Conservation (phyloP, 2,329 filamentous ascomycete species). For the Trichoderma hamatum region DNA sequence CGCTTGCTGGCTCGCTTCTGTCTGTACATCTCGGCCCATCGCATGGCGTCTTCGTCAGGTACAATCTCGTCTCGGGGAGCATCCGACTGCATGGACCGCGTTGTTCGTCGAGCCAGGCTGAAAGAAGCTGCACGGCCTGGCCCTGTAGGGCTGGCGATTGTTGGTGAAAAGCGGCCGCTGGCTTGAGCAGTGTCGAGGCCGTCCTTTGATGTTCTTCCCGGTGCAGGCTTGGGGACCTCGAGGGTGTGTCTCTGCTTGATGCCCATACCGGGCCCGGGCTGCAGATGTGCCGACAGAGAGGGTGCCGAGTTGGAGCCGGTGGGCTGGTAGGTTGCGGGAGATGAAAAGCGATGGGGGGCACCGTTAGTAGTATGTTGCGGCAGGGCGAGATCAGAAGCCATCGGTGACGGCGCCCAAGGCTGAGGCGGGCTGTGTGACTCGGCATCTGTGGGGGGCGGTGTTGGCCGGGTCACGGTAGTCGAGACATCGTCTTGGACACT, state of each 20-base stretch:
- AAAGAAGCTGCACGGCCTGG: conserved; percentile 78
- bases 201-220: conserved; percentile 70
- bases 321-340: conserved; percentile 60
- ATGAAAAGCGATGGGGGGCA: conserved; percentile 62
- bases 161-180: conserved; percentile 81
- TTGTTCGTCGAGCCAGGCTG: conserved; percentile 76
- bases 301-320: conserved; percentile 47
- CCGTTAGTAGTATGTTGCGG: conserved; percentile 30
- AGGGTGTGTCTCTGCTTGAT: conserved; percentile 85
- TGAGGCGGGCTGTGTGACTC: conserved; percentile 22
- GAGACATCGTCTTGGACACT: conserved; percentile 27
- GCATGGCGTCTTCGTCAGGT: conserved; percentile 85
- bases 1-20: conserved; percentile 89
- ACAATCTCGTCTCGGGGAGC: conserved; percentile 78
- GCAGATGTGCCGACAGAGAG: conserved; percentile 54
- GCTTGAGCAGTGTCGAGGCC: conserved; percentile 66
- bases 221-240: conserved; percentile 75
- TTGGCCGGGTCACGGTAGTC: conserved; percentile 29
- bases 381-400: conserved; percentile 32
- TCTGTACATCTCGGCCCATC: conserved; percentile 91
- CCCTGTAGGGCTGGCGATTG: conserved; percentile 55
- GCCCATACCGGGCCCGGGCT: conserved; percentile 51
- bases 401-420: conserved; percentile 30
- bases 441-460: conserved; percentile 29
- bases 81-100: conserved; percentile 84